These are phyloP conservation scores for Dispira simplex DNA, from an alignment of 192 early-diverging fungal genomes.

Conservation along the genomic window DNA sequence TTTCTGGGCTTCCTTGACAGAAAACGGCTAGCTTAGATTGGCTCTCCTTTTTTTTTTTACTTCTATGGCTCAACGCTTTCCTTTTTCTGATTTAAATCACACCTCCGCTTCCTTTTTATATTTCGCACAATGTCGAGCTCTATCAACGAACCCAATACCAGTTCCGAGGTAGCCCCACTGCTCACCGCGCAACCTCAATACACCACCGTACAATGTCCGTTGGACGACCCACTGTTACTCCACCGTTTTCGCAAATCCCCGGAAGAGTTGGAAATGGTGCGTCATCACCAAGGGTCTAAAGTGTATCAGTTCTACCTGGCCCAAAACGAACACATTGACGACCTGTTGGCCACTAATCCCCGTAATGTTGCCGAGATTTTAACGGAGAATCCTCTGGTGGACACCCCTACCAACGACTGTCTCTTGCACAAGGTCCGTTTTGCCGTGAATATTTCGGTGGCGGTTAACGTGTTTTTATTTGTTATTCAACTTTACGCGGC, in stretches of 20 bases:
- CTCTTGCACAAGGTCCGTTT: constrained; percentile 25
- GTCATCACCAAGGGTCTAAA: background rate
- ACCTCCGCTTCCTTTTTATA: too few species aligned
- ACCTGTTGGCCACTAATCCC: constrained; percentile 37
- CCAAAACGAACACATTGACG: constrained; percentile 72
- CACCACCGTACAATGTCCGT: too few species aligned
- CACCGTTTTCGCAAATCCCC: background rate
- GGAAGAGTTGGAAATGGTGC: constrained; percentile 1
- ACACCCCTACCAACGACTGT: constrained; percentile 12
- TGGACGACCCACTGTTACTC: background rate
- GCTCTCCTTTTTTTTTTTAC: too few species aligned
- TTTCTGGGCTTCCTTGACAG: too few species aligned
- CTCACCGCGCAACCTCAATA: too few species aligned
- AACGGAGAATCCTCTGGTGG: constrained; percentile 12
- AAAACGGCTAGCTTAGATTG: too few species aligned
- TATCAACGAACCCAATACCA: too few species aligned
- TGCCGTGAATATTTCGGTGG: constrained; percentile 50
- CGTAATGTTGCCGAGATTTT: constrained; percentile 10
- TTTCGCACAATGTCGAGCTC: too few species aligned
- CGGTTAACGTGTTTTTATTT: constrained; percentile 51
- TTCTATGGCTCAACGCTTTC: too few species aligned
- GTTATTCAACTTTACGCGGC: constrained; percentile 52
- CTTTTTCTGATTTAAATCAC: too few species aligned
- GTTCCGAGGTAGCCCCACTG: too few species aligned
- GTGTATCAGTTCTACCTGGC: constrained; percentile 57